These are phyloP conservation scores for Parachaetomium inaequale DNA, from an alignment of 495 filamentous ascomycete species.

Conservation along the genomic window DNA sequence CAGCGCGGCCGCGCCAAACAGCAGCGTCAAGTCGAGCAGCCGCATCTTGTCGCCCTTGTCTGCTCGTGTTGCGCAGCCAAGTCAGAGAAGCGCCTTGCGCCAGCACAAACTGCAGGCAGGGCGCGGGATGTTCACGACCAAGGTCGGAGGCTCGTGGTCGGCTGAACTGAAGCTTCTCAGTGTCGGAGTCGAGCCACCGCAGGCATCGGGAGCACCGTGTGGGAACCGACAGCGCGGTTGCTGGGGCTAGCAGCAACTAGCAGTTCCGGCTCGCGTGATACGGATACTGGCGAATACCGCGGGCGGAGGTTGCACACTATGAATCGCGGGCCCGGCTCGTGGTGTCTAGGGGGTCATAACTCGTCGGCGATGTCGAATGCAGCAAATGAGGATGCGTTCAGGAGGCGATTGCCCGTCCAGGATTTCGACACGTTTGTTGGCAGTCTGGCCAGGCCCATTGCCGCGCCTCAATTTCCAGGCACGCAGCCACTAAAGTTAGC, in stretches of 20 bases:
- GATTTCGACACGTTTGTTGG: conserved; percentile 16
- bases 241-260: not conserved
- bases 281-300: conserved; percentile 25
- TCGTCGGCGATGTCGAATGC: conserved; percentile 17
- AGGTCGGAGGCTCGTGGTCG: not conserved
- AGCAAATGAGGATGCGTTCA: conserved; percentile 13
- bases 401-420: conserved; percentile 22
- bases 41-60: conserved; percentile 22
- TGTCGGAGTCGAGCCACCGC: not conserved
- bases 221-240: conserved; percentile 4
- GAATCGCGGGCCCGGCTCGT: conserved; percentile 7
- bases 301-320: conserved; percentile 22
- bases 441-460: conserved; percentile 15
- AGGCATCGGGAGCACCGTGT: conserved; percentile 11
- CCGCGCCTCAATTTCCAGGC: conserved; percentile 20
- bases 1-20: conserved; percentile 41
- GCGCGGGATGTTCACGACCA: not conserved
- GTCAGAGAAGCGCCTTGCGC: not conserved
- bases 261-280: conserved; percentile 20
- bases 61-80: not conserved
- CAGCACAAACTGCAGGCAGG: not conserved
- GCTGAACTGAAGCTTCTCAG: not conserved
- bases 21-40: conserved; percentile 32
- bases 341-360: conserved; percentile 11
- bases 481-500: conserved; percentile 3